Evolutionary conservation across 2,329 filamentous ascomycete genomes (phyloP).

Genomic region (Cladosporium velox): DNA sequence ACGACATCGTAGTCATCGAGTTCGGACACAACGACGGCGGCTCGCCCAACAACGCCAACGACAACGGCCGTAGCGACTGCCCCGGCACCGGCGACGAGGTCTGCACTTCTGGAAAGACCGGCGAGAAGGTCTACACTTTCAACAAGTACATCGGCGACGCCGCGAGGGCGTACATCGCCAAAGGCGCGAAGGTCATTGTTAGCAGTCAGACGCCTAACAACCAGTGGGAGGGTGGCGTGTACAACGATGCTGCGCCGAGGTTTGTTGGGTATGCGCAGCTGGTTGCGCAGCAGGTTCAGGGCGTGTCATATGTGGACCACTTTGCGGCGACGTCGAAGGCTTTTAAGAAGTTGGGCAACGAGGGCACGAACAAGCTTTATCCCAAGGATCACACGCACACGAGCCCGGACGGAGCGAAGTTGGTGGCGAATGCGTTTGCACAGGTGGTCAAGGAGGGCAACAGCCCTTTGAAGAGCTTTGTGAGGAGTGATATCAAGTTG

Average conservation of each 20-base stretch:
- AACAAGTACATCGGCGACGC: slow-evolving; percentile 62
- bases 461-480: slow-evolving; percentile 4
- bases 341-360: slow-evolving; percentile 53
- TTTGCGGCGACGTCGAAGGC: slow-evolving; percentile 59
- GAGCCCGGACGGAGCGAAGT: slow-evolving; percentile 56
- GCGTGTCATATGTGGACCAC: slow-evolving; percentile 58
- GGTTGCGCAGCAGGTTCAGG: slow-evolving; percentile 50
- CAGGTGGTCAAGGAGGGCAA: slow-evolving; percentile 43
- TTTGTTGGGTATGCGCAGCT: slow-evolving; percentile 60
- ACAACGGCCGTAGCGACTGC: slow-evolving; percentile 66
- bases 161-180: slow-evolving; percentile 54
- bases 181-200: slow-evolving; percentile 63
- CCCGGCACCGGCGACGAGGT: slow-evolving; percentile 55
- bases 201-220: slow-evolving; percentile 64
- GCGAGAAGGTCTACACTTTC: slow-evolving; percentile 59
- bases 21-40: slow-evolving; percentile 75
- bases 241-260: slow-evolving; percentile 49
- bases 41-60: slow-evolving; percentile 49
- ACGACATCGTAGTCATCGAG: slow-evolving; percentile 70
- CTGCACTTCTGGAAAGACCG: slow-evolving; percentile 51
- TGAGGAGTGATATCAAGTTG: slow-evolving; percentile 8
- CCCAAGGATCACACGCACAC: slow-evolving; percentile 66
- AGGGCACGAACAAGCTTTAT: slow-evolving; percentile 56
- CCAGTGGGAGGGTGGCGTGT: slow-evolving; percentile 60
- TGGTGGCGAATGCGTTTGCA: slow-evolving; percentile 60